Base-by-base conservation (phyloP, 129 eudicot species). In the Helichrysum umbraculigerum region DNA sequence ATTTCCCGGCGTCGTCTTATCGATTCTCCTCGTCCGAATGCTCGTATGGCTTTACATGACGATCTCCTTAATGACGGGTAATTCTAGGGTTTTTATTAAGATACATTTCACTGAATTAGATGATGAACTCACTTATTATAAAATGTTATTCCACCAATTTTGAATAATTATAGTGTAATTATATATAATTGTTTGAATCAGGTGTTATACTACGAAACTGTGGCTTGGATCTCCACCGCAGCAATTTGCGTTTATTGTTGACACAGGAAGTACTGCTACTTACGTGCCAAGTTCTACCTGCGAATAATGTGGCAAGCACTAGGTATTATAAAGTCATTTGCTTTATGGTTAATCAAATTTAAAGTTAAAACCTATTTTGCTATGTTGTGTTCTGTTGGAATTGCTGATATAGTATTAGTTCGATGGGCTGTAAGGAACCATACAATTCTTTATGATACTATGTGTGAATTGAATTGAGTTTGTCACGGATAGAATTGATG, bases 261-360 rank as follows among this genome's bases (percentile, higher is more conserved):
- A n/a, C n/a, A n/a, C 96, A 17, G 98, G 98, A 66, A 92, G 98
- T 80, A 95, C 99, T 33, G 97, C 88, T 54, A 95, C 99, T 3
- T 95, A 91, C 83, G 99, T 95, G 44, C 99, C 99, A 0, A 91
- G 99, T 66, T 78, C 96, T 75, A 84, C 93, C 0, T 95, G 99
- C 80, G 89, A 95, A 78, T 90, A 89, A 84, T 95, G 99, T 82
- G 99, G 99, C 80, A 87, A 86, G 73, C 99, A 95, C 78, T 94
- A 95, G 96, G 99, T n/a, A n/a, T n/a, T 25, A 12, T 39, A 8
- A 35, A 2, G 52, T 76, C 42, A 76, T 21, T 39, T 39, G 74
- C 29, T 66, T 33, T 35, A 66, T 15, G 17, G 16, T n/a, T n/a
- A n/a, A n/a, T n/a, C n/a, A n/a, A n/a, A n/a, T n/a, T n/a, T n/a